phyloP scores from a whole-genome alignment of 2,329 filamentous ascomycete genomes.

The Exophiala sp. region DNA sequence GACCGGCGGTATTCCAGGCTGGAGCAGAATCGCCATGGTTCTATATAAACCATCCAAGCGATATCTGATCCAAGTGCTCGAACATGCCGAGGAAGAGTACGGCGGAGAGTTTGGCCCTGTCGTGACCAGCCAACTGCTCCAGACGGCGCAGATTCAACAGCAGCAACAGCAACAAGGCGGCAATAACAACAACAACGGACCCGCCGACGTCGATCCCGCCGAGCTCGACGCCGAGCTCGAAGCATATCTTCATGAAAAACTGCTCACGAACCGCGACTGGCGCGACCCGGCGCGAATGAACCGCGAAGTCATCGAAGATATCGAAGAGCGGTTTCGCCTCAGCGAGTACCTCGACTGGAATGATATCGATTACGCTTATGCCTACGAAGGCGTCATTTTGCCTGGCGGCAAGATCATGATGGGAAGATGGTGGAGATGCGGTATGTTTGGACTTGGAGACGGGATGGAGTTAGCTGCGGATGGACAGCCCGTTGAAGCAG shows the following conservation, averaged over 20 bases:
- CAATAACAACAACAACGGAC: neutral
- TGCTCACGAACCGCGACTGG: constrained; percentile 10
- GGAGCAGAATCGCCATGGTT: constrained; percentile 37
- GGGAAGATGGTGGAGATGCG: constrained; percentile 45
- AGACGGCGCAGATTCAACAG: neutral
- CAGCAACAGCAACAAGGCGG: neutral
- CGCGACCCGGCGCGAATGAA: constrained; percentile 6
- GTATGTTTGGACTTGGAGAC: constrained; percentile 10
- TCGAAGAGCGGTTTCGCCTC: constrained; percentile 23
- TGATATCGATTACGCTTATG: constrained; percentile 37
- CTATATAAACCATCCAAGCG: constrained; percentile 31
- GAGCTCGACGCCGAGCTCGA: constrained; percentile 17
- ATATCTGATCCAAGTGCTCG: constrained; percentile 23
- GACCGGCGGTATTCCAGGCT: constrained; percentile 32
- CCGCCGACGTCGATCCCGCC: constrained; percentile 3
- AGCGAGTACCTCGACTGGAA: constrained; percentile 21
- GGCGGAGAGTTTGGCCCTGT: constrained; percentile 17
- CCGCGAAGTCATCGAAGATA: constrained; percentile 15
- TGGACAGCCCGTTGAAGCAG: constrained; percentile 1
- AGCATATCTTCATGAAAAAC: constrained; percentile 6
- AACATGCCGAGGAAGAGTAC: constrained; percentile 23
- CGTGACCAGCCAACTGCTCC: constrained; percentile 12
- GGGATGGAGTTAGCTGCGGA: constrained; percentile 19
- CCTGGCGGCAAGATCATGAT: constrained; percentile 46
- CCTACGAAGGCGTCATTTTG: constrained; percentile 45